Evolutionary conservation across 768 basidiomycete species (phyloP).

Genomic region (Suillus occidentalis): DNA sequence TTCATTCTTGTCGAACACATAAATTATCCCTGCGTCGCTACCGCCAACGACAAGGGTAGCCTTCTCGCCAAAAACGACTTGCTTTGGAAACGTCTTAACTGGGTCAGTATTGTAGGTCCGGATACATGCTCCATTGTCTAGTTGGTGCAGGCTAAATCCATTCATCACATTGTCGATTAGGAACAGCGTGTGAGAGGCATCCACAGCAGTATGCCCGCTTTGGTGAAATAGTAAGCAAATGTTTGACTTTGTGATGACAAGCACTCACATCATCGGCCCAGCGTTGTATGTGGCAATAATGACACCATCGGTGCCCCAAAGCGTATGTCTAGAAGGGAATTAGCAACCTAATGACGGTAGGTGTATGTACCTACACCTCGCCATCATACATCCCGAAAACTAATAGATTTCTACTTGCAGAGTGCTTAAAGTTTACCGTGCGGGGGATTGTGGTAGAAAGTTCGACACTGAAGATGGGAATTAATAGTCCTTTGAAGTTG

Average conservation of each 20-base stretch:
- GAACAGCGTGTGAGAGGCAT: not conserved
- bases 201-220: not conserved
- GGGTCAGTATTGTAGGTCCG: not conserved
- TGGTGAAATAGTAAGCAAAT: not conserved
- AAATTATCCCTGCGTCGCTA: not conserved
- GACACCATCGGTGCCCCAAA: not conserved
- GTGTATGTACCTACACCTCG: too few relatives aligned
- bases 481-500: too few relatives aligned
- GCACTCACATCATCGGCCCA: not conserved
- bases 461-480: too few relatives aligned
- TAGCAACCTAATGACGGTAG: too few relatives aligned
- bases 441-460: too few relatives aligned
- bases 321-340: not conserved
- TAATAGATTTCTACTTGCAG: too few relatives aligned
- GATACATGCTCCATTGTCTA: not conserved
- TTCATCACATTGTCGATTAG: not conserved
- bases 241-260: not conserved
- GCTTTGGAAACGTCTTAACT: not conserved
- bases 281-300: not conserved
- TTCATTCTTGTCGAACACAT: not conserved
- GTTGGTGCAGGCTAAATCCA: not conserved
- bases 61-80: not conserved
- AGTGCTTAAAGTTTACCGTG: too few relatives aligned
- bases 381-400: too few relatives aligned
- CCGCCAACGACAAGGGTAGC: not conserved